Percentiles rank a stretch among this genome's conserved stretches.
phyloP scores from a whole-genome alignment of 2,329 filamentous ascomycete species.

The Nigrospora sphaerica region DNA sequence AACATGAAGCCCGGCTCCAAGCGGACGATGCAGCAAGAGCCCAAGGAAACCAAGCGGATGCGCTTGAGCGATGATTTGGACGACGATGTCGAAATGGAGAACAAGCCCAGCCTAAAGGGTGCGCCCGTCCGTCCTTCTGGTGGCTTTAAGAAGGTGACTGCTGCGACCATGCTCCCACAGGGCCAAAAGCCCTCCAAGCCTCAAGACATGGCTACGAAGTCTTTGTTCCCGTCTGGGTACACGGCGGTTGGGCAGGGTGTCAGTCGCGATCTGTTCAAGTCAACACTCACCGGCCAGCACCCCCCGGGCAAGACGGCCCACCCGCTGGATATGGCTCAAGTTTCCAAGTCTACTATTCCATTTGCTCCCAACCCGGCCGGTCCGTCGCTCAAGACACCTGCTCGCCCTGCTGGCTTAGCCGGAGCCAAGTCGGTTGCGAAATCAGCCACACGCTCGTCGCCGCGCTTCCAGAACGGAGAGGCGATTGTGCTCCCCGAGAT shows the following conservation, averaged over 20 bases:
- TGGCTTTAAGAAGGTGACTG: slow-evolving; percentile 58
- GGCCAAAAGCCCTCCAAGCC: slow-evolving; percentile 23
- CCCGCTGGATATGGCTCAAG: slow-evolving; percentile 78
- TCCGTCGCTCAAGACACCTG: slow-evolving; percentile 61
- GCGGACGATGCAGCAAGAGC: slow-evolving; percentile 61
- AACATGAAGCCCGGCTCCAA: slow-evolving; percentile 70
- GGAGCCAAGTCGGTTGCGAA: slow-evolving; percentile 52
- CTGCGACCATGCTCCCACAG: neutral
- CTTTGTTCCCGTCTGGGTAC: slow-evolving; percentile 55
- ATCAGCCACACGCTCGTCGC: slow-evolving; percentile 61
- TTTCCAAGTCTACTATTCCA: slow-evolving; percentile 81
- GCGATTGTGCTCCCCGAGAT: slow-evolving; percentile 91
- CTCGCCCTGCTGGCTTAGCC: slow-evolving; percentile 39
- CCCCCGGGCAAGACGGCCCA: slow-evolving; percentile 57
- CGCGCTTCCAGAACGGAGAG: slow-evolving; percentile 82
- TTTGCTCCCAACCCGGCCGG: slow-evolving; percentile 65
- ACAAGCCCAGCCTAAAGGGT: slow-evolving; percentile 64
- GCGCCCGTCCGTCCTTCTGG: slow-evolving; percentile 80
- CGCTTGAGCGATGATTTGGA: slow-evolving; percentile 69
- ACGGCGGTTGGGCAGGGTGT: slow-evolving; percentile 46
- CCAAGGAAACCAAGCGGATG: slow-evolving; percentile 70
- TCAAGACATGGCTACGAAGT: slow-evolving; percentile 55
- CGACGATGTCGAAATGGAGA: slow-evolving; percentile 52
- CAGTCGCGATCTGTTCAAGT: slow-evolving; percentile 56
- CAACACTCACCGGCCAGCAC: slow-evolving; percentile 60